Conservation (phyloP, 768 basidiomycete genomes). For the Lepiota venenata region DNA sequence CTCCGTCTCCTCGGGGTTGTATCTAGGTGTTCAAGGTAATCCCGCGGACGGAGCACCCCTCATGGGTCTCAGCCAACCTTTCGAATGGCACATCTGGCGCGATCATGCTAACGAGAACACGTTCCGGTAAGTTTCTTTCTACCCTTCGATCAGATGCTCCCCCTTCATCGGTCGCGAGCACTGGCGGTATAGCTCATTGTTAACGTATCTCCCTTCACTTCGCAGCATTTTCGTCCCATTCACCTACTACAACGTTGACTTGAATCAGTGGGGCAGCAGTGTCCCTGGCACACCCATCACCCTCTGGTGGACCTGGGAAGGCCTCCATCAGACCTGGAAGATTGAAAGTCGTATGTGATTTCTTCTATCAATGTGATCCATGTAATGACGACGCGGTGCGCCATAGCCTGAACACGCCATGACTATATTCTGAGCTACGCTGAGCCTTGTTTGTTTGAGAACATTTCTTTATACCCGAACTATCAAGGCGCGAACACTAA, state of each 20-base stretch:
- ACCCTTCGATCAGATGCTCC: not conserved
- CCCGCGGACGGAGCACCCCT: constrained; percentile 37
- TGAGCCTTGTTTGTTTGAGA: too few species aligned
- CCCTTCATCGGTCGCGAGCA: not conserved
- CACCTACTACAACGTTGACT: constrained; percentile 42
- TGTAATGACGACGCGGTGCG: too few species aligned
- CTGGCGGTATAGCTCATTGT: not conserved
- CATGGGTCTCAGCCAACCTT: constrained; percentile 31
- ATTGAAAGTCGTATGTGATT: constrained; percentile 8
- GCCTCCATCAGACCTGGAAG: constrained; percentile 52
- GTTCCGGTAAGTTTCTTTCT: constrained; percentile 36
- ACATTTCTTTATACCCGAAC: too few species aligned
- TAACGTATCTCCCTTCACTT: not conserved
- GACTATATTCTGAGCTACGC: too few species aligned
- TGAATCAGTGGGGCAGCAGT: constrained; percentile 42
- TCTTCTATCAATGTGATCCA: too few species aligned
- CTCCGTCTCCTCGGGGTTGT: constrained; percentile 36
- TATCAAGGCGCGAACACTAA: too few species aligned
- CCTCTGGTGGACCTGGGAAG: constrained; percentile 47
- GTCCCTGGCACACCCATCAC: constrained; percentile 41
- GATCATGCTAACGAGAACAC: constrained; percentile 34
- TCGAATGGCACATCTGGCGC: constrained; percentile 48
- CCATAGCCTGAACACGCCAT: too few species aligned
- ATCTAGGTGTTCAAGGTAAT: constrained; percentile 36
- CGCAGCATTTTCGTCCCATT: constrained; percentile 42